phyloP scores from a whole-genome alignment of 768 basidiomycete genomes.

The Tubosaeta sp. region DNA sequence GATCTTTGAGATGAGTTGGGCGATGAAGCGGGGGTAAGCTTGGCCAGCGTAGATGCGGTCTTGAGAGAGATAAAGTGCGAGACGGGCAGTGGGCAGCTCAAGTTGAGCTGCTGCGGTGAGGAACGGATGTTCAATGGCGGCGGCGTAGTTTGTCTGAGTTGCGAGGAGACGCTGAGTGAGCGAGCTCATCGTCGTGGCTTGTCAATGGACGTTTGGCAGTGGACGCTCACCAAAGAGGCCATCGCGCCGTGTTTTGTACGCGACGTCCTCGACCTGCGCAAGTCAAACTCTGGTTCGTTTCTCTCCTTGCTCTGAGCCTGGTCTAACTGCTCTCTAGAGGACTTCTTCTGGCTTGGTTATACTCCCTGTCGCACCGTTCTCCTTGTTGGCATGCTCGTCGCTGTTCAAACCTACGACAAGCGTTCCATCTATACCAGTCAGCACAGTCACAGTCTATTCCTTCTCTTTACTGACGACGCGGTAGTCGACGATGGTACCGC shows the following conservation, averaged over 20 bases:
- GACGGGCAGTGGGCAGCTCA: constrained; percentile 41
- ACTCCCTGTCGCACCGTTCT: constrained; percentile 64
- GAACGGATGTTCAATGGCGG: constrained; percentile 55
- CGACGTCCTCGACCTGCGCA: constrained; percentile 48
- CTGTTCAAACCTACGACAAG: constrained; percentile 54
- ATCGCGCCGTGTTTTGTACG: constrained; percentile 51
- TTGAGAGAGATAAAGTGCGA: constrained; percentile 65
- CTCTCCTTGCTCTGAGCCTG: not conserved
- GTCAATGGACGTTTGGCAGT: constrained; percentile 34
- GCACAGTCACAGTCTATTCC: not conserved
- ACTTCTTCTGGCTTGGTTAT: constrained; percentile 70
- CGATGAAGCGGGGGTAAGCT: constrained; percentile 72
- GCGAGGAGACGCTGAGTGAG: constrained; percentile 35
- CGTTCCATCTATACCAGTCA: constrained; percentile 57
- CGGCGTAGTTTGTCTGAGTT: constrained; percentile 35
- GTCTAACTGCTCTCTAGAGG: constrained; percentile 34
- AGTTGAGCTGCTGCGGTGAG: constrained; percentile 54
- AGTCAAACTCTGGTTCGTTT: constrained; percentile 28
- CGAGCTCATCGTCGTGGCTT: constrained; percentile 2
- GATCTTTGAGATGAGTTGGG: constrained; percentile 57
- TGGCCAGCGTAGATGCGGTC: constrained; percentile 72
- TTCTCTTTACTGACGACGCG: not conserved
- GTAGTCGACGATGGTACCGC: constrained; percentile 77
- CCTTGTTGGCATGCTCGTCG: constrained; percentile 63
- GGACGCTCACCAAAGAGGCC: constrained; percentile 56